Evolutionary conservation across 2,329 filamentous ascomycete species (phyloP), one percentile per base, ranked within the genome.

Genomic region (Venturia asperata): DNA sequence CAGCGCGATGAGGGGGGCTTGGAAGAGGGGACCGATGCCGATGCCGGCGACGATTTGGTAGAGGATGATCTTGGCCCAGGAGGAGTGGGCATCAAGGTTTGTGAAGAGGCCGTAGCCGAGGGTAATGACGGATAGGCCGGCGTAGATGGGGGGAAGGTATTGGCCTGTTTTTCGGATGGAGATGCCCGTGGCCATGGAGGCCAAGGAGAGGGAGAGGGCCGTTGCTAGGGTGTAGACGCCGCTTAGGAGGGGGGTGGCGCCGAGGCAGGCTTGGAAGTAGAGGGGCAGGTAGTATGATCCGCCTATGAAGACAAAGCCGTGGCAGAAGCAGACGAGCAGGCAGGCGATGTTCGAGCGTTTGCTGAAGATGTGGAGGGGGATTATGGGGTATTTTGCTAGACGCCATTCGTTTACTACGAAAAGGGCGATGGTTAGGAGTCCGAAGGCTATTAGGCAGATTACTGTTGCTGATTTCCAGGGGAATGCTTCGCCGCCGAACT

Each of bases 281-380:
- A 96, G 81, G 0, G 91, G 91, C 5, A 95, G 80, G 77, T 89
- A 95, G 80, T 93, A 95, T 67, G 84, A 85, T 39, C 84, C 85
- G 0, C 87, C 84, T 71, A 93, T 91, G 79, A 93, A 93, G 68
- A 89, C 85, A 69, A 87, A 83, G 56, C 87, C 87, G 74, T 96
- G 90, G 67, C 84, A 82, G 76, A 91, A 91, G 69, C 86, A 87
- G 55, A 89, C 80, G 2, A 77, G 75, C 17, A 92, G 84, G 2
- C 85, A 80, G 10, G 88, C 85, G 39, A 88, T 72, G 73, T 90
- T 92, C 39, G 85, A 87, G 43, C 80, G 76, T 56, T 83, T 81
- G 42, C 79, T 80, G 78, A 96, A 94, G 17, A 96, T 78, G 0
- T 82, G 80, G 13, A 89, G 76, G 0, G 91, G 92, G 74, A 94